Conservation (phyloP, 192 early-diverging fungal genomes). For the Coemansia sp. region DNA sequence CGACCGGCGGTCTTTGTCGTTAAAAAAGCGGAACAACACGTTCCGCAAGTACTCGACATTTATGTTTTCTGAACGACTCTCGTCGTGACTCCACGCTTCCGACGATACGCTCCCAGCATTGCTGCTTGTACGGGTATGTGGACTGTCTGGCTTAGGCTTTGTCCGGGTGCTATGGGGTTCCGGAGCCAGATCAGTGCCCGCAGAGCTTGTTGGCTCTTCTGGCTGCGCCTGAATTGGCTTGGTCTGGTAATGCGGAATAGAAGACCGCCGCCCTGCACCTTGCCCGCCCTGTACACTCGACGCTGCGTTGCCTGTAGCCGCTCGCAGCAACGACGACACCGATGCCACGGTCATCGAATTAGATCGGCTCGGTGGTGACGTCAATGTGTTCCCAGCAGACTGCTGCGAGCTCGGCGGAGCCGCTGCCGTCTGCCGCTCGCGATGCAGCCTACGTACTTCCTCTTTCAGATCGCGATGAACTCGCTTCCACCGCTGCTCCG, state of each 20-base stretch:
- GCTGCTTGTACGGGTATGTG: slow-evolving; percentile 34
- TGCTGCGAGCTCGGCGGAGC: not conserved
- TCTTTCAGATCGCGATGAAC: slow-evolving; percentile 55
- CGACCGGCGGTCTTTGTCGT: slow-evolving; percentile 52
- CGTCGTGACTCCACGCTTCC: slow-evolving; percentile 2
- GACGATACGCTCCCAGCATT: slow-evolving; percentile 30
- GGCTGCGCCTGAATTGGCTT: slow-evolving; percentile 5
- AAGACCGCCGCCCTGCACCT: not conserved
- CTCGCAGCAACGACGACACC: slow-evolving; percentile 51
- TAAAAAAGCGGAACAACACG: slow-evolving; percentile 53
- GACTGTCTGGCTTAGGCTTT: not conserved
- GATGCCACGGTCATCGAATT: slow-evolving; percentile 51
- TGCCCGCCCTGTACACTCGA: not conserved
- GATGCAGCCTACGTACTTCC: slow-evolving; percentile 49
- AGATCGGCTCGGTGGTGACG: slow-evolving; percentile 25
- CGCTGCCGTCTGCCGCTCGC: slow-evolving; percentile 21
- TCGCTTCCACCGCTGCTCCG: slow-evolving; percentile 53
- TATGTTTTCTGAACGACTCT: slow-evolving; percentile 18
- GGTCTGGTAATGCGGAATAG: not conserved
- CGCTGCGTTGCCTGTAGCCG: slow-evolving; percentile 39
- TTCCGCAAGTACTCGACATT: slow-evolving; percentile 56
- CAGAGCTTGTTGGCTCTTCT: not conserved
- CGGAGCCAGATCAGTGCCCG: not conserved
- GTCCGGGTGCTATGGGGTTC: not conserved
- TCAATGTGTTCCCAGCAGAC: not conserved